Percentiles rank a stretch among this genome's conserved stretches.
Evolutionary conservation across 306 rosid species (phyloP).

Genomic region (Vigna radiata): DNA sequence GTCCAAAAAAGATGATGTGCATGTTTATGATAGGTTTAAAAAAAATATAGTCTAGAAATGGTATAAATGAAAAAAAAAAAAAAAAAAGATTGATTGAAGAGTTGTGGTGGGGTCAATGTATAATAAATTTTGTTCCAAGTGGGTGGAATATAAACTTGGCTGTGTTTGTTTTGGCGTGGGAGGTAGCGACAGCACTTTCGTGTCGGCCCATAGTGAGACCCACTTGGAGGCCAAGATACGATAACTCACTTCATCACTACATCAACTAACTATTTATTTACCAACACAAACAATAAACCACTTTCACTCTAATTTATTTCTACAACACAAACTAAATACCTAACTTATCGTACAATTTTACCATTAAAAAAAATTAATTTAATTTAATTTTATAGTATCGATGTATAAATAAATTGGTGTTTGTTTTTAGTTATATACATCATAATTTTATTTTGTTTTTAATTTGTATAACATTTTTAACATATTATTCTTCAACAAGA

Average conservation of each 20-base stretch:
- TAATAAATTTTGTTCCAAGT: background rate
- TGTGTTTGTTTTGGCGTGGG: conserved; percentile 40
- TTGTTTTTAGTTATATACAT: too few relatives aligned
- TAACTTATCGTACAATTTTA: background rate
- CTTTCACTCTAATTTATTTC: background rate
- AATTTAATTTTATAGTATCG: too few relatives aligned
- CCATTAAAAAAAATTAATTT: background rate
- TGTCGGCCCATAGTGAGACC: conserved; percentile 43
- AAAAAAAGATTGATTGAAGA: conserved; percentile 5
- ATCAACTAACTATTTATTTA: conserved; percentile 3
- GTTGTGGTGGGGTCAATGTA: background rate
- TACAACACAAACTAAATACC: background rate
- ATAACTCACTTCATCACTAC: conserved; percentile 22
- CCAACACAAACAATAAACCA: background rate
- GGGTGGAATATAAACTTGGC: background rate
- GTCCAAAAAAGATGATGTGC: background rate
- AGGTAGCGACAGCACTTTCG: conserved; percentile 15
- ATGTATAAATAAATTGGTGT: too few relatives aligned
- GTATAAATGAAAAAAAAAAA: background rate
- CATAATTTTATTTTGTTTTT: too few relatives aligned
- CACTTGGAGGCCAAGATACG: conserved; percentile 39
- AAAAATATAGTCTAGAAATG: background rate
- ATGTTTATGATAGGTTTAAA: background rate
- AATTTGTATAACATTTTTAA: too few relatives aligned
- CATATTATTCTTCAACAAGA: too few relatives aligned